Evolutionary conservation across 139 green algal genomes (phyloP).

Genomic region (Chlorella sorokiniana): DNA sequence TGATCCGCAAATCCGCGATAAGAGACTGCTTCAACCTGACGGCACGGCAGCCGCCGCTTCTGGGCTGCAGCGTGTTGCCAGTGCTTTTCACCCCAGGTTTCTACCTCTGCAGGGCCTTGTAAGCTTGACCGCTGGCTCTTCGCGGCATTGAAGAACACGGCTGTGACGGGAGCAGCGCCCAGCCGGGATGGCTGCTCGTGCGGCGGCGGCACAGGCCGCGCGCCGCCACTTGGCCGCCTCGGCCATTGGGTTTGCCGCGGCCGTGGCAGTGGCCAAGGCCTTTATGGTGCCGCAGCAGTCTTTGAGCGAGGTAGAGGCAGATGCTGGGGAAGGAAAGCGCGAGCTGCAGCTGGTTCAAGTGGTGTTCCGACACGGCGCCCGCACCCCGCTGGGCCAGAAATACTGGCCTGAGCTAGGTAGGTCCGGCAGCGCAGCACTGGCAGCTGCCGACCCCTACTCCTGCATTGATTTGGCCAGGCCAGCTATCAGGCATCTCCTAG

Average conservation of each 20-base stretch:
- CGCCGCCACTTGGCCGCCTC: not conserved
- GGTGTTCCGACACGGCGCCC: slow-evolving; percentile 76
- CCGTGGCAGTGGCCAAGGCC: not conserved
- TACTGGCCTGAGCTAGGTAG: slow-evolving; percentile 47
- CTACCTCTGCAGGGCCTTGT: too few species aligned
- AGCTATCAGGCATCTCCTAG: too few species aligned
- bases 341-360: slow-evolving; percentile 70
- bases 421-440: not conserved
- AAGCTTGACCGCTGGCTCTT: too few species aligned
- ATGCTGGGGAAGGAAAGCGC: not conserved
- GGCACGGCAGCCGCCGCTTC: too few species aligned
- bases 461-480: too few species aligned
- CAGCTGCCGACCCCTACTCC: too few species aligned
- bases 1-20: too few species aligned
- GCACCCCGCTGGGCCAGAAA: slow-evolving; percentile 58
- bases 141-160: too few species aligned
- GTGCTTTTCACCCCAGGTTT: too few species aligned
- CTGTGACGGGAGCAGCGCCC: not conserved
- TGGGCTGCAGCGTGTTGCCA: too few species aligned
- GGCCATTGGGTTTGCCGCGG: not conserved
- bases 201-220: not conserved
- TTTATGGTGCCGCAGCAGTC: not conserved
- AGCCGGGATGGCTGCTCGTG: not conserved
- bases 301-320: not conserved
- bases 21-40: too few species aligned